Evolutionary conservation across 441 rosid species (phyloP).

Genomic region (Arabidopsis hybrid): DNA sequence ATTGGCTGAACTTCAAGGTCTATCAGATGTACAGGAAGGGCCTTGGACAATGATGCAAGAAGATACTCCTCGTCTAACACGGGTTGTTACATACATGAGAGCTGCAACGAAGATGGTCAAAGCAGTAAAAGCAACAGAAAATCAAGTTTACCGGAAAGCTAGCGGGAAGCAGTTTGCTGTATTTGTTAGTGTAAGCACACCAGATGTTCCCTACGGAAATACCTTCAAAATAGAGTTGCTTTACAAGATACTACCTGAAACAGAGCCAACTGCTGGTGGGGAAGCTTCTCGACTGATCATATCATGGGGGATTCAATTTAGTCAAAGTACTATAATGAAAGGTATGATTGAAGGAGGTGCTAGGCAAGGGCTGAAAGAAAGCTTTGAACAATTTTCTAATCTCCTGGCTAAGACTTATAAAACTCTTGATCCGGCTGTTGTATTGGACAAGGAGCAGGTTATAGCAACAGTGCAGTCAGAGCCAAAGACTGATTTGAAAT

Average conservation of each 20-base stretch:
- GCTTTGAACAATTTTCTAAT: constrained; percentile 66
- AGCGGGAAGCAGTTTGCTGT: constrained; percentile 62
- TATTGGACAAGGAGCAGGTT: constrained; percentile 56
- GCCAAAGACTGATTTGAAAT: constrained; percentile 67
- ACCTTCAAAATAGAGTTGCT: constrained; percentile 73
- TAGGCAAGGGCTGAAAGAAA: constrained; percentile 78
- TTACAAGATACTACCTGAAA: constrained; percentile 75
- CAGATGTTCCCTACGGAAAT: constrained; percentile 87
- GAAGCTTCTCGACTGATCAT: constrained; percentile 64
- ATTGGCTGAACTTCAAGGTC: constrained; percentile 72
- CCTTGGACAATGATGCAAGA: constrained; percentile 74
- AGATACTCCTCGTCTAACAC: constrained; percentile 50
- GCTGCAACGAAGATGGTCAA: constrained; percentile 80
- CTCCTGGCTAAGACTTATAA: constrained; percentile 63
- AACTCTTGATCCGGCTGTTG: constrained; percentile 48
- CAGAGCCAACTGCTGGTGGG: constrained; percentile 55
- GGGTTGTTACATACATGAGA: constrained; percentile 63
- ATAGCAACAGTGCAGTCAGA: constrained; percentile 69
- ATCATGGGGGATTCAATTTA: constrained; percentile 79
- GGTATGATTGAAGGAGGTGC: constrained; percentile 91
- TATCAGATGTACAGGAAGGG: constrained; percentile 69
- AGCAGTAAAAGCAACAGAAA: constrained; percentile 80
- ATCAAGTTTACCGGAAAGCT: constrained; percentile 73
- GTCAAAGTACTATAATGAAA: constrained; percentile 77
- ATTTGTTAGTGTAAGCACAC: constrained; percentile 64